These are phyloP conservation scores for Leptodontidium sp. DNA, from an alignment of 2,329 filamentous ascomycete species.

Conservation along the genomic window DNA sequence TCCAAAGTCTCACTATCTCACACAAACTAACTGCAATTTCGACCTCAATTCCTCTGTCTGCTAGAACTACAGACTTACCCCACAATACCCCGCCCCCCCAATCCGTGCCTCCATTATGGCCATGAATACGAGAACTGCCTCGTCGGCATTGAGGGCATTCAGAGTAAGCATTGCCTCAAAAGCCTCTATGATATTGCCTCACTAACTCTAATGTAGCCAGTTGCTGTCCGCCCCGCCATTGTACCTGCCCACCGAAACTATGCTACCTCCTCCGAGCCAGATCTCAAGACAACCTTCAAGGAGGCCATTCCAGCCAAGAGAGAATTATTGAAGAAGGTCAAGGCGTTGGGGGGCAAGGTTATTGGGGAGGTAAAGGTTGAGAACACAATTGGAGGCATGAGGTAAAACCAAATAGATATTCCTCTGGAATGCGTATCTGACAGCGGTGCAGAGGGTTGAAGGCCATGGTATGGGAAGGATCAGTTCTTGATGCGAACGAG, in stretches of 20 bases:
- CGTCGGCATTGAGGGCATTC: constrained; percentile 68
- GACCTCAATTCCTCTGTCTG: not conserved
- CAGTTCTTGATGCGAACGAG: constrained; percentile 94
- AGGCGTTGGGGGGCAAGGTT: constrained; percentile 80
- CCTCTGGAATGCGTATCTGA: constrained; percentile 32
- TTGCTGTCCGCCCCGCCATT: constrained; percentile 46
- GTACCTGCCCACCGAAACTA: constrained; percentile 62
- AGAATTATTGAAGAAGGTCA: constrained; percentile 93
- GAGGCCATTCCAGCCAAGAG: constrained; percentile 89
- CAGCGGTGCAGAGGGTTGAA: constrained; percentile 74
- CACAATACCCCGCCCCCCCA: constrained; percentile 37
- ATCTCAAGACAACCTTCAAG: constrained; percentile 87
- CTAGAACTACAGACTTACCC: constrained; percentile 32
- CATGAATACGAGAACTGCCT: constrained; percentile 67
- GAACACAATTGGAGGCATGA: constrained; percentile 96
- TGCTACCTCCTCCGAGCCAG: constrained; percentile 80
- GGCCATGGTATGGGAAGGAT: constrained; percentile 99
- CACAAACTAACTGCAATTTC: not conserved
- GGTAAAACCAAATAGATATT: constrained; percentile 52
- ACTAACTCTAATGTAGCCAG: constrained; percentile 36
- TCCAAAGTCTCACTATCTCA: not conserved
- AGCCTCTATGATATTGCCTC: constrained; percentile 26
- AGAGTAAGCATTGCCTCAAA: constrained; percentile 59
- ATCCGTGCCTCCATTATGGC: constrained; percentile 60
- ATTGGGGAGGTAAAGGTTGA: constrained; percentile 94